Evolutionary conservation across 1,284 basidiomycete species (phyloP).

Genomic region (Leccinum fuscescens): DNA sequence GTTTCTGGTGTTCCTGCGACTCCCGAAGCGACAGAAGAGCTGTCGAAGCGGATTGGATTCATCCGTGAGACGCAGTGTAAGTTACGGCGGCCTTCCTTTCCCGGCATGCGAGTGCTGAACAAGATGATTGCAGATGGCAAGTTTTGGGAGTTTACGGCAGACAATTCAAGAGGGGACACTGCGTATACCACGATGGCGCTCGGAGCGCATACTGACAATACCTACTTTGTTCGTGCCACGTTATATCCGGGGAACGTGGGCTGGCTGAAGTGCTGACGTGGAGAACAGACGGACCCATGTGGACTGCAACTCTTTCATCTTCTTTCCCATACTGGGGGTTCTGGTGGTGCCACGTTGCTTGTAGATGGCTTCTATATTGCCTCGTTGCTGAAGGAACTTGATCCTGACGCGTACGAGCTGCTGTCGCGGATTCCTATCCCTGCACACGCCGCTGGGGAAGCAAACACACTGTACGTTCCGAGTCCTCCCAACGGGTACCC

Average conservation of each 20-base stretch:
- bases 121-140: no score
- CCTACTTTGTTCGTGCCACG: slow-evolving; percentile 71
- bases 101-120: neutral
- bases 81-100: neutral
- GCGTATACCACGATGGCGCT: slow-evolving; percentile 89
- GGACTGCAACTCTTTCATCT: slow-evolving; percentile 96
- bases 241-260: neutral
- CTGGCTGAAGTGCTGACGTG: slow-evolving; percentile 13
- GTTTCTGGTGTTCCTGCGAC: slow-evolving; percentile 80
- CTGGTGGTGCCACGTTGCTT: slow-evolving; percentile 85
- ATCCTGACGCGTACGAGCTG: slow-evolving; percentile 73
- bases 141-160: slow-evolving; percentile 61
- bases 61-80: slow-evolving; percentile 90
- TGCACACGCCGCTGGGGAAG: slow-evolving; percentile 86
- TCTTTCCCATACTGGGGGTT: slow-evolving; percentile 79
- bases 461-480: slow-evolving; percentile 63
- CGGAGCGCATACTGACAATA: slow-evolving; percentile 93
- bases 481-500: slow-evolving; percentile 59
- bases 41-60: slow-evolving; percentile 78
- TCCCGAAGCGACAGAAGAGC: slow-evolving; percentile 80
- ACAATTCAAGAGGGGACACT: slow-evolving; percentile 88
- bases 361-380: slow-evolving; percentile 96
- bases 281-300: slow-evolving; percentile 78
- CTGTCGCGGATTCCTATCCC: slow-evolving; percentile 73
- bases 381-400: slow-evolving; percentile 67